Evolutionary conservation across 768 basidiomycete species (phyloP), one percentile per base, ranked within the genome.

Genomic region (Xerocomellus dryophilus): DNA sequence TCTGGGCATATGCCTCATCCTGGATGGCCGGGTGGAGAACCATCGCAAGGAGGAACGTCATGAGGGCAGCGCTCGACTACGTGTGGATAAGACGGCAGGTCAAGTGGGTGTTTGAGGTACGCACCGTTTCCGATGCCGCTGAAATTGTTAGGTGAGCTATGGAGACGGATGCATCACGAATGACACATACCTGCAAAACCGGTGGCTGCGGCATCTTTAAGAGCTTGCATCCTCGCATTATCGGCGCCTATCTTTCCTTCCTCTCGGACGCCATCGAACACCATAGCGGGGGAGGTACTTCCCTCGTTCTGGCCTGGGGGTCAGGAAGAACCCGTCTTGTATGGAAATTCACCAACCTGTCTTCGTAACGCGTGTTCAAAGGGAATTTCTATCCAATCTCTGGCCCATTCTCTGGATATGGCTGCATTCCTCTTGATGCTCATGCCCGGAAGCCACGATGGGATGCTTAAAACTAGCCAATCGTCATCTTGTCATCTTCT

Each of bases 291-390:
- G 2, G 51, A 45, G 9, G 57, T 29, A 40, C 43, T 58, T 47
- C 64, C 51, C 20, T 55, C 40, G 9, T 34, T 38, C 63, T 60
- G 46, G 20, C 7, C 32, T 0, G 7, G 10, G 12, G 8, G 2
- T 54, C 34, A 54, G 41, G 17, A 21, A 15, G 17, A 36, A 35
- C 38, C 31, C 15, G 15, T 12, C 43, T 21, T 15, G 4, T 18
- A 31, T 17, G n/a, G 6, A 39, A 5, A 31, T 29, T 29, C 14
- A 58, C 55, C 15, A 4, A 71, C 73, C 61, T 71, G 65, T 40
- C 60, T 52, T 39, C 44, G 44, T 59, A 71, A 60, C 15, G 66
- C 65, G 35, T 61, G 61, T 8, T 61, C 54, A 40, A 68, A 71
- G 4, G 73, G 71, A 34, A 46, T 50, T 45, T 64, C 64, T 61